Base-by-base conservation (phyloP, 805 yeast genomes). In the Yamadazyma sp. region DNA sequence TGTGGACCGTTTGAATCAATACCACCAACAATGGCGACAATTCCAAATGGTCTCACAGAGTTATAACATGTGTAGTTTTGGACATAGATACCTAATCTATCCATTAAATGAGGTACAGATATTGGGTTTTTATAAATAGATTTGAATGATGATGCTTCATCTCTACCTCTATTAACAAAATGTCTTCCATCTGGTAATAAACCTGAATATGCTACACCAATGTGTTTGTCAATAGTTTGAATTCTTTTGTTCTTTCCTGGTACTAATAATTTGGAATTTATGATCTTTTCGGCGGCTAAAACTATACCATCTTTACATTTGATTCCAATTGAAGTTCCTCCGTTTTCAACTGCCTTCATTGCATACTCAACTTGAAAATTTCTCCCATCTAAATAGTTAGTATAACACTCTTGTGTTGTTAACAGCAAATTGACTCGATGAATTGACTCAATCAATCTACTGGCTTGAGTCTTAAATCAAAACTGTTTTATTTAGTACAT, bases 331-430 rank as follows among this genome's bases (percentile, higher is more conserved):
- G 97, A 81, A 0, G 98, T 93, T 8, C 96, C 94, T 32, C 96
- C 96, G 53, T 88, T 89, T 62, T 93, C 99, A 3, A 91, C 98
- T 2, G 98, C 98, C 58, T 93, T 93, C 52, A 84, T 75, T 21
- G 99, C 99, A 54, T 93, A 93, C 62, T 93, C 98, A 13, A 93
- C 98, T 63, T 93, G 99, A 69, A 93, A 93, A 61, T 86, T 86
- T 68, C 95, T 76, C 26, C 95, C 95, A 58, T 87, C 96, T 42
- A 26, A 62, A 73, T 68, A 58, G 62, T 73, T 66, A 54, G 75
- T 73, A 55, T 51, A 30, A 14, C 18, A 8, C 23, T 22, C 23
- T n/a, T 29, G 8, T 7, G 14, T 10, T 7, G 23, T 20, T 20
- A 20, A 20, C 10, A 20, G 23, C 10, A 7, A 20, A 10, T 20